These are phyloP conservation scores for Aspergillus baeticus DNA, from an alignment of 495 filamentous ascomycete species.

Conservation along the genomic window DNA sequence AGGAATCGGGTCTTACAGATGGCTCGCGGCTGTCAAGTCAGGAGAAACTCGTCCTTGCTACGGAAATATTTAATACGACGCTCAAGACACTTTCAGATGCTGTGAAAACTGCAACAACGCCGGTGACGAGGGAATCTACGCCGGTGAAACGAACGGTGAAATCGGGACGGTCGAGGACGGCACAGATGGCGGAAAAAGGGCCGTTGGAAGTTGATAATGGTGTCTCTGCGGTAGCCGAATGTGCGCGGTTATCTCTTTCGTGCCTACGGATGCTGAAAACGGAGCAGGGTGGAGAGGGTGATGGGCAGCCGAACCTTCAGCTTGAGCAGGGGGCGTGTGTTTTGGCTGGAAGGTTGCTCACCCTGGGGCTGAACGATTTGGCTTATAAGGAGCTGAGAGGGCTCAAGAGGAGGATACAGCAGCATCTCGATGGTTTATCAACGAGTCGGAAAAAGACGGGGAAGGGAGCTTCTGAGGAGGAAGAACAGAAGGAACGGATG, in stretches of 20 bases:
- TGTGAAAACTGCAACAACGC: conserved; percentile 46
- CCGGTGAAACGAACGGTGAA: conserved; percentile 52
- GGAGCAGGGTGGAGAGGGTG: conserved; percentile 45
- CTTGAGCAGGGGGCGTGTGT: conserved; percentile 81
- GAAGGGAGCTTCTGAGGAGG: conserved; percentile 20
- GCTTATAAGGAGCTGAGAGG: conserved; percentile 74
- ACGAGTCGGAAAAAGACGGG: conserved; percentile 25
- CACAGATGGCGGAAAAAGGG: conserved; percentile 9
- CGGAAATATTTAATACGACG: conserved; percentile 75
- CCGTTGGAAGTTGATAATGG: conserved; percentile 29
- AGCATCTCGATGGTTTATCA: conserved; percentile 26
- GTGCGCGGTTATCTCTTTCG: conserved; percentile 70
- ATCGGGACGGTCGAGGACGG: conserved; percentile 17
- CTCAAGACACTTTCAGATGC: conserved; percentile 74
- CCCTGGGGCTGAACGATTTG: conserved; percentile 68
- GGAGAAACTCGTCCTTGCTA: conserved; percentile 70
- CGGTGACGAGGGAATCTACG: conserved; percentile 45
- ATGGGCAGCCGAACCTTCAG: conserved; percentile 62
- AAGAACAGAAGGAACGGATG: conserved; percentile 48
- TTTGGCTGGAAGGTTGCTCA: conserved; percentile 69
- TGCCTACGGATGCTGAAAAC: conserved; percentile 62
- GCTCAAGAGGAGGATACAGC: conserved; percentile 63
- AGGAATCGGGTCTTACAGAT: conserved; percentile 29
- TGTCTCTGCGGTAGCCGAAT: conserved; percentile 59
- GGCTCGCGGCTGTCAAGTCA: conserved; percentile 48